Evolutionary conservation across 257 asterid species (phyloP), one percentile per base, ranked within the genome.

Genomic region (Ehretia macrophylla): DNA sequence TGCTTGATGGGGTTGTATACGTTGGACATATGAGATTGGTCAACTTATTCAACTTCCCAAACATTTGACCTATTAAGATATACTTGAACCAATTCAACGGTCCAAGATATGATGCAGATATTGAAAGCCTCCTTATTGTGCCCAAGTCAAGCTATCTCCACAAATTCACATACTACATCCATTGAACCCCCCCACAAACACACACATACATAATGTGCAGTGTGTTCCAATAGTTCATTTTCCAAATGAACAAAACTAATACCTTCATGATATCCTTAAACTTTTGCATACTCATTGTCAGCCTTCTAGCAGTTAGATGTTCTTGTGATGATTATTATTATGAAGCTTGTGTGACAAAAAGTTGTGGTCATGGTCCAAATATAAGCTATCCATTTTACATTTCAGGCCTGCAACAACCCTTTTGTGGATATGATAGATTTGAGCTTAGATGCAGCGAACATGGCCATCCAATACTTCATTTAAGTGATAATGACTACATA

Each of bases 331-430:
- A 83, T 72, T 21, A 22, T 4, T 67, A 32, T 47, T 87, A 77
- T 45, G 77, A 69, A 58, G 76, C 74, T 6, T 88, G 96, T 59
- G 55, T 8, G 13, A 68, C 83, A 12, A 55, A 17, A 12, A 51
- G 17, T 8, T 85, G 93, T 35, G 66, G 61, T 4, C 4, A 46
- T 42, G 86, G 88, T 58, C 85, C 78, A 17, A 67, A 3, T 20
- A 71, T 88, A 51, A 81, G 75, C 45, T 88, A 72, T 62, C 96
- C 96, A 5, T 88, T 88, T 66, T 66, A 63, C 27, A 58, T 88
- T 38, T 42, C 32, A 42, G 59, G 45, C 23, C 0, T 0, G 18
- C 87, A 81, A 54, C 62, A 79, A 60, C 17, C 79, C 0, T 76
- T 73, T 22, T 85, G 96, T 62, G 93, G 86, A 8, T 69, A 12